These are phyloP conservation scores for Cutaneotrichosporon mucoides DNA, from an alignment of 1,284 basidiomycete genomes.

Conservation along the genomic window DNA sequence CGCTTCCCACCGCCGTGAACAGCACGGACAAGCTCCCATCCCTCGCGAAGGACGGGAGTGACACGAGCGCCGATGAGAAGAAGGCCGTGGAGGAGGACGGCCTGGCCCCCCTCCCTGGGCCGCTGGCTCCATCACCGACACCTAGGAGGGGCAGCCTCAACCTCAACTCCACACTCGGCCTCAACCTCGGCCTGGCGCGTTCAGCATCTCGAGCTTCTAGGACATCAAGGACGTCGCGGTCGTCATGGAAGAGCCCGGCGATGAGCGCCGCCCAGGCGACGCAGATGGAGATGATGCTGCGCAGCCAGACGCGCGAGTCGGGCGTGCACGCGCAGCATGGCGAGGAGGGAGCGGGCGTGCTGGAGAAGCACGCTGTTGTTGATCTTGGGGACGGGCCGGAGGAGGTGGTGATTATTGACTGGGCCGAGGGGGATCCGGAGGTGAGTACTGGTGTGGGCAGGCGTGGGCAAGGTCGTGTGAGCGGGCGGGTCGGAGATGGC, in stretches of 20 bases:
- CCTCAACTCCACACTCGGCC: background rate
- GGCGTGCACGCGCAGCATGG: constrained; percentile 1
- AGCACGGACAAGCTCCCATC: background rate
- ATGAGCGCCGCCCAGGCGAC: background rate
- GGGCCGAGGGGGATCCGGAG: constrained; percentile 33
- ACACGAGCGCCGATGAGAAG: background rate
- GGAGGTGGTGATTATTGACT: constrained; percentile 38
- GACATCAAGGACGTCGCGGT: background rate
- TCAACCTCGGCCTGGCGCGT: background rate
- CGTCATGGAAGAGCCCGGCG: background rate
- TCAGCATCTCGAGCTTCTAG: background rate
- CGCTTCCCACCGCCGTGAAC: too few species aligned
- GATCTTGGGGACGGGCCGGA: constrained; percentile 23
- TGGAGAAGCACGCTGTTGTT: constrained; percentile 7
- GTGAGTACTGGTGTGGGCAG: constrained; percentile 31
- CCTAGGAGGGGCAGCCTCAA: background rate
- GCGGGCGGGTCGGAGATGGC: too few species aligned
- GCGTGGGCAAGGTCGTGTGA: background rate
- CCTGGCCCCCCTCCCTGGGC: background rate
- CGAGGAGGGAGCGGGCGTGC: constrained; percentile 6
- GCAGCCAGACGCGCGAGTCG: constrained; percentile 3
- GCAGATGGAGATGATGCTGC: constrained; percentile 12
- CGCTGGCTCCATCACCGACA: background rate
- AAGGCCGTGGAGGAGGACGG: background rate
- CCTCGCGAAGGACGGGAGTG: background rate